Base-by-base conservation (phyloP, 83 land plant species). In the Picea abies region DNA sequence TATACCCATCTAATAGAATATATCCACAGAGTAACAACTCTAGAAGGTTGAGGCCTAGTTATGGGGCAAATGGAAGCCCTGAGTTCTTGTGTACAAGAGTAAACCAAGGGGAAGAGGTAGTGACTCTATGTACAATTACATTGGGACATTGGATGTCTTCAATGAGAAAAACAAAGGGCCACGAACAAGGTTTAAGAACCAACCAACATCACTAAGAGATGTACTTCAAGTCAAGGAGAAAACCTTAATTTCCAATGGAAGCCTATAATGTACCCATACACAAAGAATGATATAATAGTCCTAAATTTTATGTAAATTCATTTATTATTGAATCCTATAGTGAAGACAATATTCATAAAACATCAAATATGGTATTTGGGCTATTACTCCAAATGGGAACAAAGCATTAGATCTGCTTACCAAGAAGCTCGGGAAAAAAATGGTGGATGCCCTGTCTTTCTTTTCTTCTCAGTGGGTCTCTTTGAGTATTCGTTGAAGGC, bases 361-460 rank as follows among this genome's bases (percentile, higher is more conserved):
- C 78, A 89, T 91, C 52, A 91, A 91, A 84, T 89, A 88, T 70
- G 80, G 58, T 83, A 91, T 93, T 2, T 95, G 93, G 98, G 88
- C 98, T 14, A 93, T 93, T 73, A 95, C 96, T 47, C 92, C 91
- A 3, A 88, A 87, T 78, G 96, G 93, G 29, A 95, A 95, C 70
- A 95, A 93, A 84, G 29, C 29, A 26, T 26, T 26, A 0, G 35
- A 32, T 32, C 35, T 32, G 35, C 35, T 32, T 32, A 32, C 35
- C 35, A 32, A 32, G 1, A 32, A 32, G 35, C 29, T 26, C 29
- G 29, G 29, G 29, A 26, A 26, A 26, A 26, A 26, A 26, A 0
- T 26, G 29, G 29, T 26, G 0, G 29, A 26, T 1, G 2, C 2
- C 2, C 2, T 1, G 2, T 32, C 35, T 32, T 32, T 32, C 35